phyloP scores from a whole-genome alignment of 2,329 filamentous ascomycete genomes.

The Paraphaeosphaeria minitans region DNA sequence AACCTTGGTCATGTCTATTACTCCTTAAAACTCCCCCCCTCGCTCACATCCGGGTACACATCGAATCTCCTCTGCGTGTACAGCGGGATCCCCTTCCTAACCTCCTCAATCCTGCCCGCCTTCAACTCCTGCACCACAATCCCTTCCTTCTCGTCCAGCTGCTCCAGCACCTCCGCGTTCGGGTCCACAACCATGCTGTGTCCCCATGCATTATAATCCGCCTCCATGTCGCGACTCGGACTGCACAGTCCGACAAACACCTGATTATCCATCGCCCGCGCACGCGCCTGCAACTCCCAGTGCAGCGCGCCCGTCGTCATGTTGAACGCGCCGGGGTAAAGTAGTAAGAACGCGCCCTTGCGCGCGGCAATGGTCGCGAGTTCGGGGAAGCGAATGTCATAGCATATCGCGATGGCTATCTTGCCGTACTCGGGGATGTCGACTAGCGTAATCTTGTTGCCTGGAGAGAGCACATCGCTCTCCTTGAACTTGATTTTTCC shows the following conservation, averaged over 20 bases:
- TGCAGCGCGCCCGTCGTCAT: constrained; percentile 89
- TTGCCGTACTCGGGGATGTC: constrained; percentile 88
- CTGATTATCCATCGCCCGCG: constrained; percentile 90
- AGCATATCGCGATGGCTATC: constrained; percentile 91
- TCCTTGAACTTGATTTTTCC: constrained; percentile 92
- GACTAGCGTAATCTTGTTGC: constrained; percentile 82
- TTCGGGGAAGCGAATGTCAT: constrained; percentile 96
- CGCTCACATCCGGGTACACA: constrained; percentile 82
- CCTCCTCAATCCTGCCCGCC: constrained; percentile 48
- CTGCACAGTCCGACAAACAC: constrained; percentile 92
- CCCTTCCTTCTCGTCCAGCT: constrained; percentile 78
- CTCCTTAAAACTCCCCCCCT: constrained; percentile 16
- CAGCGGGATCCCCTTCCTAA: constrained; percentile 76
- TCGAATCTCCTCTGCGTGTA: constrained; percentile 88
- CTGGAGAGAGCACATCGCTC: constrained; percentile 84
- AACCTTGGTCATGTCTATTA: background rate
- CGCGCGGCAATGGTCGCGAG: constrained; percentile 87
- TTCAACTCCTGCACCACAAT: constrained; percentile 68
- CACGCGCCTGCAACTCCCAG: constrained; percentile 83
- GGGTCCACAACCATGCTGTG: constrained; percentile 90
- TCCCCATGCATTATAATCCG: constrained; percentile 87
- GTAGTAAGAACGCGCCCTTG: constrained; percentile 80
- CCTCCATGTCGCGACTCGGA: constrained; percentile 78
- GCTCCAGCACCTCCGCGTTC: constrained; percentile 77
- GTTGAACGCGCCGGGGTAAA: constrained; percentile 98